phyloP scores from a whole-genome alignment of 1,139 yeast species.

The Hemisphaericaspora subhashii region DNA sequence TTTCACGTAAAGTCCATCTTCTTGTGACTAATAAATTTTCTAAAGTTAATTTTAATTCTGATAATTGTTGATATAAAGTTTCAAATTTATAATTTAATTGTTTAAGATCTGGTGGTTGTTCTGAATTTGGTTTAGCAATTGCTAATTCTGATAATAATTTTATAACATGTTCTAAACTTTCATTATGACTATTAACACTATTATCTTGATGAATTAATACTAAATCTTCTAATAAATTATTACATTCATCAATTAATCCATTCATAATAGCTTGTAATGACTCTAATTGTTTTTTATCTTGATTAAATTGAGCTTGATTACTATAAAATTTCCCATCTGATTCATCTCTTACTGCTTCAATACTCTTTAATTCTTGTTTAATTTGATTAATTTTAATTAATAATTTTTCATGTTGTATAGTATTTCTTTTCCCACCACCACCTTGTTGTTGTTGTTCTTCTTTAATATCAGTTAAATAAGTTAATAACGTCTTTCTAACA shows the following conservation, averaged over 20 bases:
- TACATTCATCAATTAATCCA: slow-evolving; percentile 80
- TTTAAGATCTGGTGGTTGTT: background rate
- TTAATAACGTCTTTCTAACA: slow-evolving; percentile 35
- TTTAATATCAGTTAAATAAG: slow-evolving; percentile 28
- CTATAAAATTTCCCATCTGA: slow-evolving; percentile 33
- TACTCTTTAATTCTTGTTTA: slow-evolving; percentile 27
- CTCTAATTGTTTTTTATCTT: slow-evolving; percentile 23
- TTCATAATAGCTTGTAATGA: slow-evolving; percentile 59
- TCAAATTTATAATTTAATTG: slow-evolving; percentile 15
- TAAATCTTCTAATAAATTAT: slow-evolving; percentile 69
- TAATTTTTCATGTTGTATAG: slow-evolving; percentile 24
- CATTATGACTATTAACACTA: slow-evolving; percentile 6
- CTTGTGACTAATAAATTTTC: slow-evolving; percentile 85
- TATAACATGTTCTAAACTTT: slow-evolving; percentile 7
- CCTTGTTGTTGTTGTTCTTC: slow-evolving; percentile 28
- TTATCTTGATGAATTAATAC: slow-evolving; percentile 52
- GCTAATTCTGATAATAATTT: slow-evolving; percentile 13
- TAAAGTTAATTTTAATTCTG: slow-evolving; percentile 66
- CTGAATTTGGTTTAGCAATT: slow-evolving; percentile 18
- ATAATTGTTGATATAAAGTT: slow-evolving; percentile 40
- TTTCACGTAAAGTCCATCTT: slow-evolving; percentile 95
- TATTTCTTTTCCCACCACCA: no score
- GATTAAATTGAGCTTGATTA: slow-evolving; percentile 12
- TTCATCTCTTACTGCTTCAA: slow-evolving; percentile 34
- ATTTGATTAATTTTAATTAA: slow-evolving; percentile 17